Conservation (phyloP, 2,329 filamentous ascomycete species). For the Verticillium alfalfae region DNA sequence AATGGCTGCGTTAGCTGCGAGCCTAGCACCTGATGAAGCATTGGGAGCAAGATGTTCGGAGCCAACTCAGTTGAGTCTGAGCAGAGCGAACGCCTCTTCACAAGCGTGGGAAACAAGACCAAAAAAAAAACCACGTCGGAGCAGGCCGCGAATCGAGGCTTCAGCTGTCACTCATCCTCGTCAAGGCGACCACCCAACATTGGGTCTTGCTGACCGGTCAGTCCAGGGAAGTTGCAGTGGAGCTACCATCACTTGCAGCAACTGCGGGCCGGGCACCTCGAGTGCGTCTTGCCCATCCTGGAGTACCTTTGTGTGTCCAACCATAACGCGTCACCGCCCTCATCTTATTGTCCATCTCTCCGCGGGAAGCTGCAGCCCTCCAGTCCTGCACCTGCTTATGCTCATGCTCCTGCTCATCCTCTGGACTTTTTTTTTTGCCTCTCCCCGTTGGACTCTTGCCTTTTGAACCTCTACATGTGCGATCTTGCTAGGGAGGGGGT, state of each 20-base stretch:
- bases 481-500: too few relatives aligned
- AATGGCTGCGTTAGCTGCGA: background rate
- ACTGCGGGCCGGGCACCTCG: background rate
- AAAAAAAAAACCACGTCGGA: background rate
- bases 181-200: background rate
- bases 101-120: background rate
- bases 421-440: too few relatives aligned
- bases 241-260: background rate
- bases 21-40: background rate
- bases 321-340: background rate
- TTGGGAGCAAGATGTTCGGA: background rate
- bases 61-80: background rate
- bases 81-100: background rate
- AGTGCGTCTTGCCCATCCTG: background rate
- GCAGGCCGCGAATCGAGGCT: background rate
- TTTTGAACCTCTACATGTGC: too few relatives aligned
- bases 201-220: background rate
- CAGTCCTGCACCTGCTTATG: too few relatives aligned
- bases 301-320: background rate
- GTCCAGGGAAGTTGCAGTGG: background rate
- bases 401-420: too few relatives aligned
- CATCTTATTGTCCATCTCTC: background rate
- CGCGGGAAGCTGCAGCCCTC: too few relatives aligned
- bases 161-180: background rate
- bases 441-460: too few relatives aligned